These are phyloP conservation scores for Emergomyces orientalis DNA, from an alignment of 2,329 filamentous ascomycete genomes.

Conservation along the genomic window DNA sequence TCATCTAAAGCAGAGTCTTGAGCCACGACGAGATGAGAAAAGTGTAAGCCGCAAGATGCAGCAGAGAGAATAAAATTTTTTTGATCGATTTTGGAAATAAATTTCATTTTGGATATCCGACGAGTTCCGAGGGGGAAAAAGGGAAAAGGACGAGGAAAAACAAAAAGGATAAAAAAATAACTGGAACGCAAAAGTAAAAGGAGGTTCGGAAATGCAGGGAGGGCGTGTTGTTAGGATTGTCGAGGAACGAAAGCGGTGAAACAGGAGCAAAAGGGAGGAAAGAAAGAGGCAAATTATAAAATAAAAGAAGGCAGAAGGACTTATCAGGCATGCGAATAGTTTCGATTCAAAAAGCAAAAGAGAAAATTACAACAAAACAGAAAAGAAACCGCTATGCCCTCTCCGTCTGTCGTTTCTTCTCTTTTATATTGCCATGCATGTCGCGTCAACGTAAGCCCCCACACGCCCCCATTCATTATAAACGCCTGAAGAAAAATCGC, in stretches of 20 bases:
- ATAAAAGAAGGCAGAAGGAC: background rate
- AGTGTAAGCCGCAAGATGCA: background rate
- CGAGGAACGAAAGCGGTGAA: background rate
- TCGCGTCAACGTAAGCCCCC: background rate
- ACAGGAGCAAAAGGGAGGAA: background rate
- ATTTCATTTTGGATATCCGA: slow-evolving; percentile 7
- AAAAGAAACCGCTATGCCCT: slow-evolving; percentile 3
- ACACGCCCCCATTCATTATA: slow-evolving; percentile 3
- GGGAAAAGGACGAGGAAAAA: background rate
- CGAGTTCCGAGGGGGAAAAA: background rate
- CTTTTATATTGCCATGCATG: slow-evolving; percentile 4
- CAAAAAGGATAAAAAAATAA: background rate
- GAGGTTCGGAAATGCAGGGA: background rate
- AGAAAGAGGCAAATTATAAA: background rate
- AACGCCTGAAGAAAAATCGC: slow-evolving; percentile 7
- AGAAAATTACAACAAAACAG: slow-evolving; percentile 1
- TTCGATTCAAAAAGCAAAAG: background rate
- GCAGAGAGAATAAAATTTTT: background rate
- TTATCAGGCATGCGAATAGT: slow-evolving; percentile 1
- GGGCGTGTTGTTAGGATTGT: background rate
- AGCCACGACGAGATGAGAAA: background rate
- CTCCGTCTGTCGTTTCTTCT: background rate
- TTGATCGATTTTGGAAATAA: slow-evolving; percentile 1
- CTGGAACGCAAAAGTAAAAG: background rate
- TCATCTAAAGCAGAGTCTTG: too few relatives aligned